phyloP scores from a whole-genome alignment of 805 yeast genomes.

The Schizosaccharomyces japonicus region DNA sequence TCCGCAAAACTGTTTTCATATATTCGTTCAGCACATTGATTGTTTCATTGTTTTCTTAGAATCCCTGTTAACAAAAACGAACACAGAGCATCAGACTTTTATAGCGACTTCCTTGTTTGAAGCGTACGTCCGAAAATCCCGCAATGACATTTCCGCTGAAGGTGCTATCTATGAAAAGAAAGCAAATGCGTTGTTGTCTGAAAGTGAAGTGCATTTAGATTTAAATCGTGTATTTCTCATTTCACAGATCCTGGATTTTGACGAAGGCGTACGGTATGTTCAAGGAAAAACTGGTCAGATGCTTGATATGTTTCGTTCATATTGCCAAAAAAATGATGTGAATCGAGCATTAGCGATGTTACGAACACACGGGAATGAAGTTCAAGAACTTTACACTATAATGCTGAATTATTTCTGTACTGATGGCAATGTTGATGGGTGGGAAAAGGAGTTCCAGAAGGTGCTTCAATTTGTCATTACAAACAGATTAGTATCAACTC shows the following conservation, averaged over 20 bases:
- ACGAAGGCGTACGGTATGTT: slow-evolving; percentile 14
- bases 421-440: slow-evolving; percentile 19
- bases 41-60: slow-evolving; percentile 82
- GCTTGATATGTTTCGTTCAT: slow-evolving; percentile 42
- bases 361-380: slow-evolving; percentile 33
- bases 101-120: slow-evolving; percentile 60
- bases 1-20: slow-evolving; percentile 65
- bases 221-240: slow-evolving; percentile 30
- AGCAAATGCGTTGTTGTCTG: slow-evolving; percentile 30
- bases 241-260: slow-evolving; percentile 25
- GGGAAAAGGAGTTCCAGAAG: slow-evolving; percentile 21
- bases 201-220: slow-evolving; percentile 29
- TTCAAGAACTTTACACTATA: slow-evolving; percentile 39
- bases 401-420: slow-evolving; percentile 45
- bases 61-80: slow-evolving; percentile 39
- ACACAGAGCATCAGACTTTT: slow-evolving; percentile 22
- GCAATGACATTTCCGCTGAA: slow-evolving; percentile 18
- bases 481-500: slow-evolving; percentile 36
- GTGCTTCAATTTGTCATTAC: slow-evolving; percentile 32
- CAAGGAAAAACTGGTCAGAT: slow-evolving; percentile 21
- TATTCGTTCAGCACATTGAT: slow-evolving; percentile 63
- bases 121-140: slow-evolving; percentile 43
- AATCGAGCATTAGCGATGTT: slow-evolving; percentile 33
- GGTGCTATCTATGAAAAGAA: slow-evolving; percentile 36
- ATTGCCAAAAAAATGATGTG: slow-evolving; percentile 35